Evolutionary conservation across 1,139 yeast genomes (phyloP).

Genomic region (Nematodospora anomalae): DNA sequence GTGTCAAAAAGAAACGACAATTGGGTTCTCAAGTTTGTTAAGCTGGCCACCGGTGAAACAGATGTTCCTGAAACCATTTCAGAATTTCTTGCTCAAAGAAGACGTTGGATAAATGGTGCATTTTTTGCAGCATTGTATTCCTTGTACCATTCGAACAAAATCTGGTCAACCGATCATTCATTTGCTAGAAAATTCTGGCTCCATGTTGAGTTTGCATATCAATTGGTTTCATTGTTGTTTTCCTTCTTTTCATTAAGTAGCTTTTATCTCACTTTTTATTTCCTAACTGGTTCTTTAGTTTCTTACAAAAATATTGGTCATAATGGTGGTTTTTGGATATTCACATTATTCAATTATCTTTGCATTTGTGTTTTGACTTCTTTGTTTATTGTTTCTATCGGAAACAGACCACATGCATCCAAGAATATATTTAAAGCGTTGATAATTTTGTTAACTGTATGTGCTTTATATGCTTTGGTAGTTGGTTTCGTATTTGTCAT

Average conservation of each 20-base stretch:
- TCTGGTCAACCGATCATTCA: constrained; percentile 89
- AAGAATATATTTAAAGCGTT: constrained; percentile 67
- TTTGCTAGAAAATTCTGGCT: constrained; percentile 70
- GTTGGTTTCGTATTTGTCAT: constrained; percentile 83
- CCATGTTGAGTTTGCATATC: constrained; percentile 82
- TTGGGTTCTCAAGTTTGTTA: constrained; percentile 93
- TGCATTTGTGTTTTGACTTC: constrained; percentile 80
- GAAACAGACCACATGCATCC: constrained; percentile 92
- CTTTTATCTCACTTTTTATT: constrained; percentile 87
- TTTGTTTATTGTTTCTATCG: constrained; percentile 87
- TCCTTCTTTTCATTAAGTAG: constrained; percentile 90
- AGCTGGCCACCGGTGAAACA: constrained; percentile 93
- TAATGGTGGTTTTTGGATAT: constrained; percentile 74
- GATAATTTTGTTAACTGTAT: constrained; percentile 69
- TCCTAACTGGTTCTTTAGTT: constrained; percentile 83
- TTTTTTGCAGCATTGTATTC: constrained; percentile 93
- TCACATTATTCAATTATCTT: constrained; percentile 80
- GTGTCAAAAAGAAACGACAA: constrained; percentile 83
- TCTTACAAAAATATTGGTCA: constrained; percentile 52
- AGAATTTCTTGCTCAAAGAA: constrained; percentile 90
- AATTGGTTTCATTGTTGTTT: constrained; percentile 70
- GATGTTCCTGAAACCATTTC: constrained; percentile 93
- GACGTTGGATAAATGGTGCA: constrained; percentile 98
- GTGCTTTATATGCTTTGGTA: constrained; percentile 78
- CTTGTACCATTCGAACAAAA: constrained; percentile 70